A percentile compares a stretch with the other conserved stretches of the same genome.
These are phyloP conservation scores for Gossypium thurberi DNA, from an alignment of 345 rosid species.

Conservation along the genomic window DNA sequence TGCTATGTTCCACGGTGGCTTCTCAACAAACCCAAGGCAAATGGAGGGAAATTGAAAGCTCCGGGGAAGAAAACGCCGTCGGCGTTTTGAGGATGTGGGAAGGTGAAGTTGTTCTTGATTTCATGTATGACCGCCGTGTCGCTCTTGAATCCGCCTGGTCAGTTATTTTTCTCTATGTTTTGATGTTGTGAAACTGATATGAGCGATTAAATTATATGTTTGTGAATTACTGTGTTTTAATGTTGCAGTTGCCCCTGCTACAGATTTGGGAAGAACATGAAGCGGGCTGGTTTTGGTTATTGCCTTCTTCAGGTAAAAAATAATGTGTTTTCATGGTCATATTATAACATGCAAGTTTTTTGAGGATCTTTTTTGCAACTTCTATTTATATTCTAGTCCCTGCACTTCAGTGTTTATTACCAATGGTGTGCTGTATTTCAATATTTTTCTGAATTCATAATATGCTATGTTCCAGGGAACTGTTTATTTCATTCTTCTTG, in stretches of 20 bases:
- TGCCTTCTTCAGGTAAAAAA: constrained; percentile 68
- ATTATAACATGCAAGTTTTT: neutral
- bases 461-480: constrained; percentile 43
- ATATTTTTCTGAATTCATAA: constrained; percentile 4
- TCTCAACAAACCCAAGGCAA: constrained; percentile 86
- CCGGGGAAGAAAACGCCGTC: constrained; percentile 26
- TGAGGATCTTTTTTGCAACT: neutral
- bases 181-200: neutral
- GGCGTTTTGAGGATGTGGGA: constrained; percentile 95
- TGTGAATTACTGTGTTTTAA: constrained; percentile 16
- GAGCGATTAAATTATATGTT: neutral
- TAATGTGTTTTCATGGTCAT: neutral
- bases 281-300: constrained; percentile 70
- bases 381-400: constrained; percentile 2
- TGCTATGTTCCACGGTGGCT: constrained; percentile 88
- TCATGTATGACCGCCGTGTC: constrained; percentile 68
- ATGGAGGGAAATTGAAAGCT: constrained; percentile 41
- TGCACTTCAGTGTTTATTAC: neutral
- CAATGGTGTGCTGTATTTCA: neutral
- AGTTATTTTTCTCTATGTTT: constrained; percentile 10
- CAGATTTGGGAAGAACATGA: constrained; percentile 89
- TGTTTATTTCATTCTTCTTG: constrained; percentile 49
- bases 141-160: constrained; percentile 80
- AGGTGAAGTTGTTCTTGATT: constrained; percentile 73
- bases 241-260: constrained; percentile 84